A percentile compares a stretch with the other conserved stretches of the same genome.
Conservation (phyloP, 306 rosid species). For the Ammopiptanthus mongolicus region DNA sequence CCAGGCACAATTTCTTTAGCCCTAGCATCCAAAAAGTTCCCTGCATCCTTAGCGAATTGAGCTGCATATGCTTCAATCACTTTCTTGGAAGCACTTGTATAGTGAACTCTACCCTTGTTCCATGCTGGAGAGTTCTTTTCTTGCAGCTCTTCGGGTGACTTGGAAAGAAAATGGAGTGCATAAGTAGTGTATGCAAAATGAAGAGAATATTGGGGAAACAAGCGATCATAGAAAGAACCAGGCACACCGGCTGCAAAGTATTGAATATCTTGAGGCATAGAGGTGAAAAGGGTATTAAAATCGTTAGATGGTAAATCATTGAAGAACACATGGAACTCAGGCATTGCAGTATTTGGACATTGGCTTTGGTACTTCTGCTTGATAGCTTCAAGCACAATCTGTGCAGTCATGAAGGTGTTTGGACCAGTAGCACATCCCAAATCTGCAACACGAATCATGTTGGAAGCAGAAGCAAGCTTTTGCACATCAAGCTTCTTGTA, state of each 20-base stretch:
- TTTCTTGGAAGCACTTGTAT: constrained; percentile 29
- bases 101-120: constrained; percentile 46
- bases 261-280: constrained; percentile 25
- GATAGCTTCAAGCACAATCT: constrained; percentile 26
- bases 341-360: neutral
- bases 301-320: constrained; percentile 39
- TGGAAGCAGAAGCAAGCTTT: constrained; percentile 9
- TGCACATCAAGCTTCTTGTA: constrained; percentile 27
- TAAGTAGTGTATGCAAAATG: constrained; percentile 26
- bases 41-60: constrained; percentile 30
- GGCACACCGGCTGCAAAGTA: constrained; percentile 36
- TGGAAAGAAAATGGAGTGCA: constrained; percentile 36
- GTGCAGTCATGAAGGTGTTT: constrained; percentile 26
- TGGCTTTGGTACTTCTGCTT: constrained; percentile 22
- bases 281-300: constrained; percentile 39
- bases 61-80: constrained; percentile 29
- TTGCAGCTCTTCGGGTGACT: constrained; percentile 25
- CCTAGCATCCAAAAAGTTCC: constrained; percentile 36
- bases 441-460: constrained; percentile 31
- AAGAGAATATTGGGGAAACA: constrained; percentile 38
- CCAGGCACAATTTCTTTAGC: constrained; percentile 41
- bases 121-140: constrained; percentile 17
- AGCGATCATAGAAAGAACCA: constrained; percentile 34
- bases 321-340: constrained; percentile 39
- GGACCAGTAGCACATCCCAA: constrained; percentile 53